Percentiles rank a stretch among this genome's conserved stretches.
These are phyloP conservation scores for Saccharum spontaneum DNA, from an alignment of 176 grass and related monocot species.

Conservation along the genomic window DNA sequence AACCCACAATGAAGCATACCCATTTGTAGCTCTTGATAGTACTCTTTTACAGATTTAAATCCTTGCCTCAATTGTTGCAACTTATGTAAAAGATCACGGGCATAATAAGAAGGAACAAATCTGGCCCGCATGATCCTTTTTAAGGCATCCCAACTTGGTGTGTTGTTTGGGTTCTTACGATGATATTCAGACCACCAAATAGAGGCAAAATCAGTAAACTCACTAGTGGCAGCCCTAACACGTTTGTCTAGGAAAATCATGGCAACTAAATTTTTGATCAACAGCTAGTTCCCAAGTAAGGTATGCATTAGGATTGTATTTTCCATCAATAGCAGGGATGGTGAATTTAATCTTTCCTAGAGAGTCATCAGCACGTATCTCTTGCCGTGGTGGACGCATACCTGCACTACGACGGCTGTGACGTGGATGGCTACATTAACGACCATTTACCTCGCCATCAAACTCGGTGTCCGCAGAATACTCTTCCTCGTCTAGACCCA, in stretches of 20 bases:
- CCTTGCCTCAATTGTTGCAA: too few species aligned
- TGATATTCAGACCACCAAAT: neutral
- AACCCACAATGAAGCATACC: too few species aligned
- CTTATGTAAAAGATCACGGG: too few species aligned
- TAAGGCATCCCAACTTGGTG: neutral
- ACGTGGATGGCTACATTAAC: rapidly evolving
- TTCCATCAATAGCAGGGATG: too few species aligned
- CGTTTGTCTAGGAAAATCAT: neutral
- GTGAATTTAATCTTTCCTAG: too few species aligned
- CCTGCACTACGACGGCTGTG: neutral
- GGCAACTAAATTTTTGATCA: neutral
- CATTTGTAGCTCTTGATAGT: too few species aligned
- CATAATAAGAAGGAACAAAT: too few species aligned
- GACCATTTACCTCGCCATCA: neutral
- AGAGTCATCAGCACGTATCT: too few species aligned
- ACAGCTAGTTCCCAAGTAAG: neutral
- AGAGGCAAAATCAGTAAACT: neutral
- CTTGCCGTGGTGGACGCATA: neutral
- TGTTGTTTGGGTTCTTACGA: neutral
- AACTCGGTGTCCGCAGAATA: neutral
- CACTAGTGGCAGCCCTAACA: neutral
- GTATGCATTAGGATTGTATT: neutral
- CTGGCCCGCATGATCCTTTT: neutral
- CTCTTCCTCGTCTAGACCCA: neutral
- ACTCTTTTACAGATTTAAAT: too few species aligned